Evolutionary conservation across 1,139 yeast genomes (phyloP).

Genomic region (Arxiozyma bovina): DNA sequence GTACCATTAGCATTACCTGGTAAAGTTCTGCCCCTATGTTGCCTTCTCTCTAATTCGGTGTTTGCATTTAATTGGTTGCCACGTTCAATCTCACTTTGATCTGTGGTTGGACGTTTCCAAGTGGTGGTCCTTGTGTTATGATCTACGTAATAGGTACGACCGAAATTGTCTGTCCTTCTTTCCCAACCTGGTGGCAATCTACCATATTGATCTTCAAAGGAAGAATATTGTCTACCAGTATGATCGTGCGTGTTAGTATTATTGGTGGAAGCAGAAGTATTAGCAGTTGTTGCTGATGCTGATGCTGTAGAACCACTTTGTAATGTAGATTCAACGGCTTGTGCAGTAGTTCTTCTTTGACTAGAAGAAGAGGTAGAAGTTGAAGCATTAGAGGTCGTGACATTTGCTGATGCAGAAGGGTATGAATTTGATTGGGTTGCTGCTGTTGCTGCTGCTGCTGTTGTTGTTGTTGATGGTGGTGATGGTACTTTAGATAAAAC

Average conservation of each 20-base stretch:
- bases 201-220: constrained; percentile 95
- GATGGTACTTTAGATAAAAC: constrained; percentile 41
- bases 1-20: constrained; percentile 39
- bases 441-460: too few relatives aligned
- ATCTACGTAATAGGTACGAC: constrained; percentile 95
- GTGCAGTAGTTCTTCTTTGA: constrained; percentile 13
- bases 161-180: constrained; percentile 92
- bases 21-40: constrained; percentile 81
- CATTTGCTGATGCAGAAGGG: constrained; percentile 7
- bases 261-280: constrained; percentile 10
- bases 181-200: constrained; percentile 99
- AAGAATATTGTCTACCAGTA: constrained; percentile 58
- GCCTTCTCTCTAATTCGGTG: constrained; percentile 82
- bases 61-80: constrained; percentile 45
- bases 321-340: constrained; percentile 24
- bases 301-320: constrained; percentile 22
- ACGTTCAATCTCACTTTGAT: constrained; percentile 59
- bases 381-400: constrained; percentile 11
- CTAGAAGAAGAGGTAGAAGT: constrained; percentile 5
- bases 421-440: constrained; percentile 3
- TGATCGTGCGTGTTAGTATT: constrained; percentile 8
- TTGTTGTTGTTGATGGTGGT: neutral
- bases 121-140: constrained; percentile 96
- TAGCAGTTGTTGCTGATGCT: constrained; percentile 2
- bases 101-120: constrained; percentile 90